These are phyloP conservation scores for Pseudocercospora macadamiae DNA, from an alignment of 2,329 filamentous ascomycete genomes.

Conservation along the genomic window DNA sequence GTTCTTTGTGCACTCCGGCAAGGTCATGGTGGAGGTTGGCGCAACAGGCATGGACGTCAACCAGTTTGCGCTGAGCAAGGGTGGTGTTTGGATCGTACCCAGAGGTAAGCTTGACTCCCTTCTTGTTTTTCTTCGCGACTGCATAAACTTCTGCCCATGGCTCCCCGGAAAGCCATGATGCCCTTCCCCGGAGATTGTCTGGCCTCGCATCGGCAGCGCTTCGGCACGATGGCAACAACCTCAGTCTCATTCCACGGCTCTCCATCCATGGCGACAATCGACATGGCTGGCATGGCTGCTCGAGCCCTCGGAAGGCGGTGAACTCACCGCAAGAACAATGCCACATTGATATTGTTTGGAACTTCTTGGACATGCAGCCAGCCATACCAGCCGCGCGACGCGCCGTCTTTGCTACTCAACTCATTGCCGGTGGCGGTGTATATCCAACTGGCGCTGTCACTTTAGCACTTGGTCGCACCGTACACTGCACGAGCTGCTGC, in stretches of 20 bases:
- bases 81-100: constrained; percentile 92
- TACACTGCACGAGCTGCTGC: constrained; percentile 28
- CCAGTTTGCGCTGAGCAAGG: constrained; percentile 79
- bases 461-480: constrained; percentile 25
- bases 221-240: constrained; percentile 16
- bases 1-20: constrained; percentile 86
- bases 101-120: constrained; percentile 67
- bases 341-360: constrained; percentile 20
- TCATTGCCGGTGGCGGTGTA: constrained; percentile 22
- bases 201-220: constrained; percentile 19
- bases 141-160: constrained; percentile 6
- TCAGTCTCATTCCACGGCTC: neutral
- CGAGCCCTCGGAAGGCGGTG: constrained; percentile 24
- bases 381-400: constrained; percentile 14
- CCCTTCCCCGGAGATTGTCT: constrained; percentile 21
- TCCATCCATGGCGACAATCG: neutral
- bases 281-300: constrained; percentile 12
- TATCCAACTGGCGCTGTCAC: constrained; percentile 28
- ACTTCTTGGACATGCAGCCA: constrained; percentile 23
- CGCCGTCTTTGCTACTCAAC: constrained; percentile 6
- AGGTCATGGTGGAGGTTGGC: constrained; percentile 75
- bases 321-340: constrained; percentile 28
- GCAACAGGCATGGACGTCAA: constrained; percentile 55
- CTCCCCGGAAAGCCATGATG: constrained; percentile 14
- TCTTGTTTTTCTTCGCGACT: constrained; percentile 19